These are phyloP conservation scores for Paracoccidioides brasiliensis DNA, from an alignment of 2,329 filamentous ascomycete species.

Conservation along the genomic window DNA sequence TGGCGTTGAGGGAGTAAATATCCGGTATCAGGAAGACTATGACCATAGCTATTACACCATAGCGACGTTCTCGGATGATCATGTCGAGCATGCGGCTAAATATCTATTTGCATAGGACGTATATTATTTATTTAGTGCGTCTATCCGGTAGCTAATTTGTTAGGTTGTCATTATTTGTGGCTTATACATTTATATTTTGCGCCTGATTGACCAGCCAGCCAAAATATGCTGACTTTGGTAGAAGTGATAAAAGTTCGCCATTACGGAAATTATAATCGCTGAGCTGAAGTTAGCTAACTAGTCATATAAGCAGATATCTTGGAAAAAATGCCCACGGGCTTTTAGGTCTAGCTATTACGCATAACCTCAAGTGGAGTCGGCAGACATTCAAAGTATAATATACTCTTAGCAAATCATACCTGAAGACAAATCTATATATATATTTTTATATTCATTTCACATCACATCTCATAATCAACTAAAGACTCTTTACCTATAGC, in stretches of 20 bases:
- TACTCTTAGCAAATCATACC: not conserved
- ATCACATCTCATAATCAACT: not conserved
- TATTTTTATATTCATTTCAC: not conserved
- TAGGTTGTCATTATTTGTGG: conserved; percentile 7
- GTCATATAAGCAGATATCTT: no score
- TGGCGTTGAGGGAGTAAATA: conserved; percentile 56
- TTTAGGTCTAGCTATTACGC: no score
- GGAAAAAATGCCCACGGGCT: no score
- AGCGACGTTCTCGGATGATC: conserved; percentile 76
- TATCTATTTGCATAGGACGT: conserved; percentile 52
- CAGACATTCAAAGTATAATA: not conserved
- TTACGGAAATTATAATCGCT: not conserved
- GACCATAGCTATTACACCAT: conserved; percentile 99
- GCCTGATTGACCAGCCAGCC: no score
- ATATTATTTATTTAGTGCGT: not conserved
- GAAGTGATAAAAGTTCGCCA: conserved; percentile 12
- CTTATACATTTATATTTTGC: no score
- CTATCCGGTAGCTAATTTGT: not conserved
- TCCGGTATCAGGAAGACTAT: conserved; percentile 82
- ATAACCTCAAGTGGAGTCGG: not conserved
- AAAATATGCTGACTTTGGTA: conserved; percentile 12
- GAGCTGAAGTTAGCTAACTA: not conserved
- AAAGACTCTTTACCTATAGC: not conserved
- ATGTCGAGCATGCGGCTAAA: conserved; percentile 84
- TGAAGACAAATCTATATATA: not conserved